Evolutionary conservation across 2,329 filamentous ascomycete species (phyloP).

Genomic region (Beauveria caledonica): DNA sequence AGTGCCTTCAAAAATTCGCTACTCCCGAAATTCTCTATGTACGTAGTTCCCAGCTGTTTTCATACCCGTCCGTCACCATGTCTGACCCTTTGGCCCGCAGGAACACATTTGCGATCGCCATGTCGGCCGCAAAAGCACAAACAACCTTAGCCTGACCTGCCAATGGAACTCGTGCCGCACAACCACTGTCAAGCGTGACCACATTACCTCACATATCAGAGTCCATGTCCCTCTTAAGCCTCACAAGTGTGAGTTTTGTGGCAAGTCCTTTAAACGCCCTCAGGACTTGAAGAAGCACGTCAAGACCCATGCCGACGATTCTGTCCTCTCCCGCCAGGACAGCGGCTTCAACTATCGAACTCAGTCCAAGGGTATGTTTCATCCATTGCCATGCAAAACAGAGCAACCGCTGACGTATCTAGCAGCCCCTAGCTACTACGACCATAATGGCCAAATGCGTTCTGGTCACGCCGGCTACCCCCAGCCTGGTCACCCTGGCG

Average conservation of each 20-base stretch:
- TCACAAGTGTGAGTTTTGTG: conserved; percentile 97
- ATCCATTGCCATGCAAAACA: conserved; percentile 11
- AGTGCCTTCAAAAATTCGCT: conserved; percentile 50
- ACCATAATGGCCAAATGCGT: conserved; percentile 57
- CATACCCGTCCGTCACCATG: neutral
- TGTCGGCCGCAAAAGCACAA: conserved; percentile 97
- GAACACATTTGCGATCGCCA: conserved; percentile 98
- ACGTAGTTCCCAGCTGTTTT: conserved; percentile 20
- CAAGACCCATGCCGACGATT: conserved; percentile 97
- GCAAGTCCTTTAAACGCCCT: conserved; percentile 97
- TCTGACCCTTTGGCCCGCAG: conserved; percentile 35
- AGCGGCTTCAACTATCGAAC: conserved; percentile 47
- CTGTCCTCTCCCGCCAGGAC: conserved; percentile 56
- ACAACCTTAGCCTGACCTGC: conserved; percentile 95
- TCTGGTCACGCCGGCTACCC: conserved; percentile 46
- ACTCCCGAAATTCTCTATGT: conserved; percentile 53
- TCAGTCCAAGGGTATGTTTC: conserved; percentile 39
- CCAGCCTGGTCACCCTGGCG: conserved; percentile 41
- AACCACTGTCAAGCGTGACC: conserved; percentile 95
- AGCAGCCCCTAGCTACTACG: conserved; percentile 48
- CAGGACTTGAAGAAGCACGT: conserved; percentile 99
- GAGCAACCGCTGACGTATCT: neutral
- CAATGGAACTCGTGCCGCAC: conserved; percentile 95
- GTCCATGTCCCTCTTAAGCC: conserved; percentile 98
- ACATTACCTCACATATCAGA: conserved; percentile 98